phyloP scores from a whole-genome alignment of 441 rosid species.

The Eugenia klotzschiana region DNA sequence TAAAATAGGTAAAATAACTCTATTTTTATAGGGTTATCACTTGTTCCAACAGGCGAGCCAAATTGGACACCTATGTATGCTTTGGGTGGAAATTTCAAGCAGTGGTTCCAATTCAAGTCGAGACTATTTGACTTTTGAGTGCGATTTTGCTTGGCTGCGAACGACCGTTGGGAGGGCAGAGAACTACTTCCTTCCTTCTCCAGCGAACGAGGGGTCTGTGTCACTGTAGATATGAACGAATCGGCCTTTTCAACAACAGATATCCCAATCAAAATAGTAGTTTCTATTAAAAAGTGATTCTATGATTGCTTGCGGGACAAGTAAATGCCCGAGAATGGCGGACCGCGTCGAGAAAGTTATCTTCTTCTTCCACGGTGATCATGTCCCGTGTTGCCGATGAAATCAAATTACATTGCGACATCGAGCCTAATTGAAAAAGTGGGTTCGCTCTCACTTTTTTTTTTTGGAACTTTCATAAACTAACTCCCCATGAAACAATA shows the following conservation, averaged over 20 bases:
- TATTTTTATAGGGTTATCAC: too few relatives aligned
- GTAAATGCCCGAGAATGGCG: not conserved
- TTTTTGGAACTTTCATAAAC: not conserved
- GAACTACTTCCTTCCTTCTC: not conserved
- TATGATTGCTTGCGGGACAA: not conserved
- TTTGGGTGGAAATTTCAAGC: not conserved
- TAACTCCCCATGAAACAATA: not conserved
- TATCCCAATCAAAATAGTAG: not conserved
- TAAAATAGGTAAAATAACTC: too few relatives aligned
- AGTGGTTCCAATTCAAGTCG: not conserved
- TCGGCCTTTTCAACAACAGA: not conserved
- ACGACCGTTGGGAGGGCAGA: not conserved
- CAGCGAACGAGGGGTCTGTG: not conserved
- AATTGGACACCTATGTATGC: not conserved
- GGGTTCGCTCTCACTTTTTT: not conserved
- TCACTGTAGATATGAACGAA: not conserved
- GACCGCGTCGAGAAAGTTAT: not conserved
- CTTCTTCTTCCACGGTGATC: fast-evolving
- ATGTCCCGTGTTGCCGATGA: fast-evolving
- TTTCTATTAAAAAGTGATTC: not conserved
- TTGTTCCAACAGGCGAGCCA: too few relatives aligned
- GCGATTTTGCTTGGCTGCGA: not conserved
- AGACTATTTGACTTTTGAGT: not conserved
- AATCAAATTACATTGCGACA: not conserved
- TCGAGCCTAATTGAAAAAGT: not conserved